These are phyloP conservation scores for Trichoderma citrinoviride DNA, from an alignment of 2,329 filamentous ascomycete genomes.

Conservation along the genomic window DNA sequence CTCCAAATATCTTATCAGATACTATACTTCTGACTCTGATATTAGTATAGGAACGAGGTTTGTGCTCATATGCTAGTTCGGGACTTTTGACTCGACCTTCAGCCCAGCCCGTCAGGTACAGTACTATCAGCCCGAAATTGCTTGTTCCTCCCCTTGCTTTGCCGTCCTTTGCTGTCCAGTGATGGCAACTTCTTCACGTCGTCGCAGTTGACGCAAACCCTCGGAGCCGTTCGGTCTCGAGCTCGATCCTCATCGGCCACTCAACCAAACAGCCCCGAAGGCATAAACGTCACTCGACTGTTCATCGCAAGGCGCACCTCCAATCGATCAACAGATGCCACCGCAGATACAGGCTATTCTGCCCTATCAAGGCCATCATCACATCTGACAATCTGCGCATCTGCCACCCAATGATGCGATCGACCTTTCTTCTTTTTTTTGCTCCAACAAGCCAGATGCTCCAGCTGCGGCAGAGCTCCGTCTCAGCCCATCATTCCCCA, in stretches of 20 bases:
- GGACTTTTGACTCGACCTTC: slow-evolving; percentile 1
- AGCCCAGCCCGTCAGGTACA: slow-evolving; percentile 11
- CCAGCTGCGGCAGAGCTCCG: slow-evolving; percentile 10
- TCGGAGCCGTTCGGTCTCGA: neutral
- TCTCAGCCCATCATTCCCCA: slow-evolving; percentile 21
- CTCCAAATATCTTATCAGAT: too few relatives aligned
- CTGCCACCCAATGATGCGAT: slow-evolving; percentile 7
- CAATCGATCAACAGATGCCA: slow-evolving; percentile 2
- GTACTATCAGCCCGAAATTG: slow-evolving; percentile 8
- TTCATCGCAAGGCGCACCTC: neutral
- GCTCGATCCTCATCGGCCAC: neutral
- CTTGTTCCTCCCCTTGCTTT: neutral
- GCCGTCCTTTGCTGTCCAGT: neutral
- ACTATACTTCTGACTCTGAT: too few relatives aligned
- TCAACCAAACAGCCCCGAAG: neutral
- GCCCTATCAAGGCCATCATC: neutral
- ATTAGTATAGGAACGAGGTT: too few relatives aligned
- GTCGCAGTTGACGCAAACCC: too few relatives aligned
- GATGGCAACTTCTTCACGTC: too few relatives aligned
- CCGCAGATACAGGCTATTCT: neutral
- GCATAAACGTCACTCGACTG: slow-evolving; percentile 1
- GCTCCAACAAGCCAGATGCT: neutral
- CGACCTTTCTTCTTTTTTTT: neutral
- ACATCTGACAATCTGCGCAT: neutral
- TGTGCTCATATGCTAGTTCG: neutral